phyloP scores from a whole-genome alignment of 805 yeast genomes.

The Saturnispora galanensis region DNA sequence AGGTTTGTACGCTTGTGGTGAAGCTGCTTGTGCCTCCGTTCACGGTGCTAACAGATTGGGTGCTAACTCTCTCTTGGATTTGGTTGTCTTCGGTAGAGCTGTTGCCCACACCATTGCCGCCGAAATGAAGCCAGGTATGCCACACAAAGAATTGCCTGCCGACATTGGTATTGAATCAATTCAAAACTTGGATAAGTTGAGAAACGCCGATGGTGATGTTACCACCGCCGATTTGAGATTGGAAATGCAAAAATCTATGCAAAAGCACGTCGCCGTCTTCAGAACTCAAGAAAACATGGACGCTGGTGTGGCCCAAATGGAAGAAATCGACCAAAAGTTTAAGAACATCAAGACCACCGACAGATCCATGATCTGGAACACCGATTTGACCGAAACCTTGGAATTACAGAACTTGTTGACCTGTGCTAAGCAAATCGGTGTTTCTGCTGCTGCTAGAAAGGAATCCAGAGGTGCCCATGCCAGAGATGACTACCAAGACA shows the following conservation, averaged over 20 bases:
- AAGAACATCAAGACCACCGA: conserved; percentile 78
- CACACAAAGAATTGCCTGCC: conserved; percentile 72
- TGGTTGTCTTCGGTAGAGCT: conserved; percentile 98
- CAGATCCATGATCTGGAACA: conserved; percentile 98
- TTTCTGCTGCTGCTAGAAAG: conserved; percentile 85
- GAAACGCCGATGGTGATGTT: conserved; percentile 75
- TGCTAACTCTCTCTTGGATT: conserved; percentile 92
- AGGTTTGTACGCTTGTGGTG: conserved; percentile 96
- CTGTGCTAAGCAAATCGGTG: conserved; percentile 94
- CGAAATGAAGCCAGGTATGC: conserved; percentile 76
- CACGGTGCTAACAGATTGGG: conserved; percentile 99
- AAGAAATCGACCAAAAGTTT: conserved; percentile 64
- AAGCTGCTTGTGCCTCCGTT: conserved; percentile 97
- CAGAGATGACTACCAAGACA: conserved; percentile 91
- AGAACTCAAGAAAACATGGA: conserved; percentile 88
- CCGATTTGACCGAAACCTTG: conserved; percentile 90
- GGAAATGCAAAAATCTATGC: conserved; percentile 94
- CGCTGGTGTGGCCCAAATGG: conserved; percentile 77
- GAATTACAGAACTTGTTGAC: conserved; percentile 95
- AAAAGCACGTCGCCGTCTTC: conserved; percentile 92
- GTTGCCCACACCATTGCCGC: conserved; percentile 88
- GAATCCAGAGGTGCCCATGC: conserved; percentile 99
- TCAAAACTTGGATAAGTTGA: conserved; percentile 78
- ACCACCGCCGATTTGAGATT: conserved; percentile 84
- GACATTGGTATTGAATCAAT: conserved; percentile 86